Evolutionary conservation across 305 asterid genomes (phyloP), one percentile per base, ranked within the genome.

Genomic region (Andrographis paniculata): DNA sequence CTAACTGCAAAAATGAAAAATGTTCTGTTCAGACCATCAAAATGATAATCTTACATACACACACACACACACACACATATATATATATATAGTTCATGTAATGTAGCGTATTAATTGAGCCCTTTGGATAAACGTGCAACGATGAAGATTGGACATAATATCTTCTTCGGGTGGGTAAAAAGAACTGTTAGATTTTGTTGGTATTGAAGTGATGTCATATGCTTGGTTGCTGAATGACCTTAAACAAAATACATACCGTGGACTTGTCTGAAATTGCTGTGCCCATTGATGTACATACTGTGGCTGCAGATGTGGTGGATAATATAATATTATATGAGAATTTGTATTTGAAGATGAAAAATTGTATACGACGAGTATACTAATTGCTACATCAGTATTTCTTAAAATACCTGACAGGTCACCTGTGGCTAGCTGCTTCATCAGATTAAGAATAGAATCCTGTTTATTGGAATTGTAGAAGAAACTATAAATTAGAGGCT

Each of bases 341-440:
- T n/a, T n/a, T n/a, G n/a, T n/a, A n/a, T n/a, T n/a, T n/a, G n/a
- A n/a, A n/a, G n/a, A n/a, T n/a, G 30, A 24, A 24, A 24, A 4
- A 3, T 24, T 24, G 6, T 3, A 24, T 4, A 4, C 8, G 30
- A 4, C 4, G 30, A 24, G 8, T 24, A 24, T 24, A 8, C 30
- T 24, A 24, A 3, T 3, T 24, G 4, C 6, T 24, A 8, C 30
- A 24, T n/a, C n/a, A 24, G 30, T 3, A 24, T 3, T 24, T 24
- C 8, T 24, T 24, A 3, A 8, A 8, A 55, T 66, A 88, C 97
- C 89, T 44, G 68, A 41, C 61, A 56, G 24, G 28, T 82, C 95
- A 48, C 78, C 73, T 54, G 37, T 62, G 17, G 80, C 67, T 50
- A 71, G 69, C 60, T 82, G 94, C 80, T 75, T 88, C 97, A 88